Conservation (phyloP, 768 basidiomycete genomes). For the Phlebiopsis gigantea region DNA sequence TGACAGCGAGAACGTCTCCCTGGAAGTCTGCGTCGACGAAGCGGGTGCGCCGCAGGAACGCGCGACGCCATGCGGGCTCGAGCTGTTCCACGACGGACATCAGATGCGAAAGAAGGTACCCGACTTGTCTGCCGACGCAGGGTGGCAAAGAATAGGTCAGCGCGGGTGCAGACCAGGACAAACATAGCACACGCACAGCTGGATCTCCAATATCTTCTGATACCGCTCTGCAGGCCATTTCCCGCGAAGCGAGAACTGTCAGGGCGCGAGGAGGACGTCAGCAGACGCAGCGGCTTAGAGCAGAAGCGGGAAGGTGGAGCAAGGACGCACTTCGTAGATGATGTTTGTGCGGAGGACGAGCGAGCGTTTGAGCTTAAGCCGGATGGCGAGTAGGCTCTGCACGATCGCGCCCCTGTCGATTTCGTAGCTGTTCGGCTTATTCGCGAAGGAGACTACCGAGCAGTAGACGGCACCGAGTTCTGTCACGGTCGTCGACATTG, state of each 20-base stretch:
- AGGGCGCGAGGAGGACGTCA: neutral
- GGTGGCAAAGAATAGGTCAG: neutral
- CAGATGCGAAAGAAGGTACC: slow-evolving; percentile 66
- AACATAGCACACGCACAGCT: slow-evolving; percentile 42
- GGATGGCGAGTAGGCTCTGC: slow-evolving; percentile 65
- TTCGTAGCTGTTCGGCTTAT: slow-evolving; percentile 39
- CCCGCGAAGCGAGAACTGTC: slow-evolving; percentile 71
- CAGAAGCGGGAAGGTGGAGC: neutral
- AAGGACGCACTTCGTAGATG: slow-evolving; percentile 53
- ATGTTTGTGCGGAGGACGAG: slow-evolving; percentile 51
- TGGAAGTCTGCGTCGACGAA: slow-evolving; percentile 78
- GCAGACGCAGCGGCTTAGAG: neutral
- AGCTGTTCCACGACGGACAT: slow-evolving; percentile 68
- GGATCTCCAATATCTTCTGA: slow-evolving; percentile 59
- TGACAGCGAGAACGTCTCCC: slow-evolving; percentile 79
- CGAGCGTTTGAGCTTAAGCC: slow-evolving; percentile 66
- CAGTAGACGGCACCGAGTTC: slow-evolving; percentile 74
- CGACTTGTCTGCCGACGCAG: slow-evolving; percentile 47
- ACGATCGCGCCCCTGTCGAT: slow-evolving; percentile 51
- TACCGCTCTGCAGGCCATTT: slow-evolving; percentile 80
- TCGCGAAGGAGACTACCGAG: slow-evolving; percentile 67
- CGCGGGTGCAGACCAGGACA: neutral
- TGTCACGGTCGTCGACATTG: slow-evolving; percentile 60
- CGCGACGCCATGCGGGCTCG: slow-evolving; percentile 72
- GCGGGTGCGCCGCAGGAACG: slow-evolving; percentile 69